Conservation (phyloP, 768 basidiomycete genomes). For the Mycena sanguinolenta region DNA sequence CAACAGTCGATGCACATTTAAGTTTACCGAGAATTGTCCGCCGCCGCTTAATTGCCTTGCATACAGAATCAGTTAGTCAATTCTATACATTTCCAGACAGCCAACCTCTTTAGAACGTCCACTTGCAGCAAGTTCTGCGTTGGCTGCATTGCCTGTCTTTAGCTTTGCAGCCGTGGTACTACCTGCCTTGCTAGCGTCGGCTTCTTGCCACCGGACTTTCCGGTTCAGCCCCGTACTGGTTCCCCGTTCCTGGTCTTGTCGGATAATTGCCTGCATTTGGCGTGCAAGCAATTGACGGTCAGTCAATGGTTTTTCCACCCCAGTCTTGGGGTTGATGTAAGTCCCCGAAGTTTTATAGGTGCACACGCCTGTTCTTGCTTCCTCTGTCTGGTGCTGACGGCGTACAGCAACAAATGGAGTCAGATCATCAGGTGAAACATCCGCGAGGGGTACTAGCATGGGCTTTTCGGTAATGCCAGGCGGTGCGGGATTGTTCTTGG, state of each 20-base stretch:
- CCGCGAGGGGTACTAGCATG: background rate
- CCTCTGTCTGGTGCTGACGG: constrained; percentile 11
- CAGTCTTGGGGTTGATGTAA: constrained; percentile 12
- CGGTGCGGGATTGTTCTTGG: background rate
- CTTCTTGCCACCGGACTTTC: background rate
- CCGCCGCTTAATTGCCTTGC: background rate
- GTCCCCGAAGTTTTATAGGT: constrained; percentile 9
- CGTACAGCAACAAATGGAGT: background rate
- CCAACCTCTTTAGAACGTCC: background rate
- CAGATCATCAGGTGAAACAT: constrained; percentile 2
- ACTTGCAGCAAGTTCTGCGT: too few species aligned
- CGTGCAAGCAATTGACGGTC: constrained; percentile 4
- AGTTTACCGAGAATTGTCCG: background rate
- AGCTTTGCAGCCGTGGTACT: background rate
- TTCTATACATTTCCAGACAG: too few species aligned
- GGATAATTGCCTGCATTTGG: too few species aligned
- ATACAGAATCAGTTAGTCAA: background rate
- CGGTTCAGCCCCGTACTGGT: constrained; percentile 1
- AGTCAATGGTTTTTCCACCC: background rate
- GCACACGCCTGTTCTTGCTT: constrained; percentile 2
- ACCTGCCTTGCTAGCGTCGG: background rate
- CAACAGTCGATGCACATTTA: background rate
- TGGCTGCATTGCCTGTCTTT: too few species aligned
- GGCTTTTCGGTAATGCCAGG: too few species aligned
- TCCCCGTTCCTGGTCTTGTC: background rate